Percentiles rank a stretch among this genome's conserved stretches.
Evolutionary conservation across 2,329 filamentous ascomycete genomes (phyloP).

Genomic region (Monosporascus sp.): DNA sequence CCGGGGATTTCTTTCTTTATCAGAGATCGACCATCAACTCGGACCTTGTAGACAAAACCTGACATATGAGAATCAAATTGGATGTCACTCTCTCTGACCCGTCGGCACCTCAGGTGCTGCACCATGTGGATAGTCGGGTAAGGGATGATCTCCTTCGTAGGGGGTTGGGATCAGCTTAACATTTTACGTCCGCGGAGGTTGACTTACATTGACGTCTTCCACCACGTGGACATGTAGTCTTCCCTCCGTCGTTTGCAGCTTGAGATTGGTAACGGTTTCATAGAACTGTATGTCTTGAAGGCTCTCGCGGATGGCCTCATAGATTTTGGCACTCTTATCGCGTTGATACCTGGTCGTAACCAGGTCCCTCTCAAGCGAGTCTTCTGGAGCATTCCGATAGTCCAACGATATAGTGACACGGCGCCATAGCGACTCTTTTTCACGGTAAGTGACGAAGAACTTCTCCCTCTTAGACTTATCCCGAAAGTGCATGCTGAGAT

Average conservation of each 20-base stretch:
- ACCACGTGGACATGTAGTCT: constrained; percentile 93
- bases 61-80: constrained; percentile 90
- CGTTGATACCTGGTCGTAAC: constrained; percentile 74
- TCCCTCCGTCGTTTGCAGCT: constrained; percentile 82
- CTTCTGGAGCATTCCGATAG: constrained; percentile 73
- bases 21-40: constrained; percentile 59
- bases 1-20: constrained; percentile 99
- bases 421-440: constrained; percentile 73
- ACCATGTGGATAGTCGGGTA: constrained; percentile 74
- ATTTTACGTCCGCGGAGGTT: neutral
- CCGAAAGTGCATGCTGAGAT: constrained; percentile 96
- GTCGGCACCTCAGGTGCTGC: constrained; percentile 63
- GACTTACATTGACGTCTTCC: constrained; percentile 77
- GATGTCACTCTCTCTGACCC: constrained; percentile 68
- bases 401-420: constrained; percentile 91
- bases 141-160: constrained; percentile 69
- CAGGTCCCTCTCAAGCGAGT: constrained; percentile 83
- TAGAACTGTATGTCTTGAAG: constrained; percentile 94
- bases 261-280: constrained; percentile 91
- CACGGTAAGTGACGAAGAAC: constrained; percentile 93
- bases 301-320: constrained; percentile 89
- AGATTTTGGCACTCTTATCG: constrained; percentile 89
- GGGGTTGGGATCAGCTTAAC: constrained; percentile 2
- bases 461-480: constrained; percentile 92
- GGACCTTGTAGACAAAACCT: constrained; percentile 94